Percentiles rank a stretch among this genome's conserved stretches.
Evolutionary conservation across 305 asterid species (phyloP).

Genomic region (Fraxinus nigra): DNA sequence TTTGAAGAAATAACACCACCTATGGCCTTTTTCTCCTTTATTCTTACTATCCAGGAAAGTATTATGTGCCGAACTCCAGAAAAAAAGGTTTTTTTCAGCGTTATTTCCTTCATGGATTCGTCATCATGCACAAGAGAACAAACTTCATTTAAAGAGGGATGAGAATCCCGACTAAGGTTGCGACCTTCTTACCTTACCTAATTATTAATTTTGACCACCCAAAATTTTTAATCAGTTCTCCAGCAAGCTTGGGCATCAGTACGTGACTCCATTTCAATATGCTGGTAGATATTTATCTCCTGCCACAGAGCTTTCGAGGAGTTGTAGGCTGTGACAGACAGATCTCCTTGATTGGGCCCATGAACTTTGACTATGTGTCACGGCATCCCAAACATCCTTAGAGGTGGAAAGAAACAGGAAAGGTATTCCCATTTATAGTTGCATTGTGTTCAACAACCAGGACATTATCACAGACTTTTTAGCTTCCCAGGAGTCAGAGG

Average conservation of each 20-base stretch:
- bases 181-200: neutral
- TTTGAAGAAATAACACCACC: neutral
- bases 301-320: neutral
- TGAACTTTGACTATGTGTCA: neutral
- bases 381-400: neutral
- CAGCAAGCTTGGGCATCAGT: neutral
- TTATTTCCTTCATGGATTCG: neutral
- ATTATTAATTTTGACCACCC: neutral
- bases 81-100: neutral
- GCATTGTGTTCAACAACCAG: neutral
- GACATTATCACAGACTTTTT: neutral
- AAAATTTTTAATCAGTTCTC: neutral
- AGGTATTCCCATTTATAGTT: neutral
- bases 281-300: neutral
- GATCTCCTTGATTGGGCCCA: neutral
- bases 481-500: neutral
- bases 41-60: neutral
- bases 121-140: neutral
- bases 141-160: neutral
- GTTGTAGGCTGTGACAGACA: neutral
- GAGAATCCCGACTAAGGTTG: neutral
- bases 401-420: neutral
- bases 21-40: neutral
- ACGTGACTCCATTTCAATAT: neutral
- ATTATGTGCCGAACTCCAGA: neutral